Percentiles rank a stretch among this genome's conserved stretches.
Conservation (phyloP, 2,329 filamentous ascomycete species). For the Colletotrichum liriopes region DNA sequence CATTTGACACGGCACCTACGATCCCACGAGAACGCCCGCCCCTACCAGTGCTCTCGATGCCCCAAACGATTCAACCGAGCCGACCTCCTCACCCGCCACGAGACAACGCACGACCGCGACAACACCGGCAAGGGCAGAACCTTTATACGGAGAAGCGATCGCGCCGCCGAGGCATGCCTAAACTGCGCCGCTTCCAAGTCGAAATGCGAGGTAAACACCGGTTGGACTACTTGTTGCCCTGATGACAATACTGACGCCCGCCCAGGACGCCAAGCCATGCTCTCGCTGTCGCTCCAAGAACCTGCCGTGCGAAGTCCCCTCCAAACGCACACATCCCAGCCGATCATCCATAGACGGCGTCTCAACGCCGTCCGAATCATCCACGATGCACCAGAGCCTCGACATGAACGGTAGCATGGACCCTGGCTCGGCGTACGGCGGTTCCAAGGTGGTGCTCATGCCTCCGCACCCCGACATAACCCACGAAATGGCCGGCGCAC, state of each 20-base stretch:
- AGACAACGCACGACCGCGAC: constrained; percentile 41
- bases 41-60: constrained; percentile 38
- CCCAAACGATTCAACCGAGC: constrained; percentile 40
- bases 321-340: constrained; percentile 30
- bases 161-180: constrained; percentile 37
- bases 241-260: not conserved
- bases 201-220: constrained; percentile 38
- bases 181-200: constrained; percentile 41
- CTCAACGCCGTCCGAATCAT: constrained; percentile 38
- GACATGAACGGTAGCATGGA: constrained; percentile 27
- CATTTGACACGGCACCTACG: constrained; percentile 39
- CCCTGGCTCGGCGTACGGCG: constrained; percentile 14
- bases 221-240: not conserved
- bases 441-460: constrained; percentile 23
- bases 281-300: constrained; percentile 37
- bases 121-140: constrained; percentile 38
- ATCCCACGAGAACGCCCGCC: constrained; percentile 40
- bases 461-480: constrained; percentile 19
- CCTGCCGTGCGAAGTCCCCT: constrained; percentile 37
- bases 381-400: constrained; percentile 31
- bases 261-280: constrained; percentile 35
- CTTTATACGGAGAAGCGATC: constrained; percentile 39
- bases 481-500: constrained; percentile 27
- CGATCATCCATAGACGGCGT: constrained; percentile 25
- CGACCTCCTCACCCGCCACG: constrained; percentile 40